Base-by-base conservation (phyloP, 1,284 basidiomycete species). In the Sparassis latifolia region DNA sequence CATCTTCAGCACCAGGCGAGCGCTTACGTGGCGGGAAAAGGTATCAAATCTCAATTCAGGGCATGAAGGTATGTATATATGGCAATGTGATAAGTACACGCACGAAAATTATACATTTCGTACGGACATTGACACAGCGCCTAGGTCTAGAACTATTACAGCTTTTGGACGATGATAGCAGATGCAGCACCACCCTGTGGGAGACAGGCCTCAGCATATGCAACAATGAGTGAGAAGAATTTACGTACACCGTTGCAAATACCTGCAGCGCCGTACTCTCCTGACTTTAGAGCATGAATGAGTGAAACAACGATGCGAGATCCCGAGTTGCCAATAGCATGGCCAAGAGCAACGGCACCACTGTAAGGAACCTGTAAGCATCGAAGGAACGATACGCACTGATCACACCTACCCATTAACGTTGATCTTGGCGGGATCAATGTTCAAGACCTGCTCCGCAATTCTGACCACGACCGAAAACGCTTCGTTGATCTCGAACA, bases 401-500 rank as follows among this genome's bases (percentile, higher is more conserved):
- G 41, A 55, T 30, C 35, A 44, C 44, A 70, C 83, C 35, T 66
- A 92, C 82, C 94, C 95, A 64, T 92, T 84, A 53, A 91, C 78
- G 69, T 99, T 99, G 67, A 98, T 85, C 77, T 96, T 97, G 54
- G 81, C 79, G 33, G 88, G 80, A 65, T 92, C 86, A 55, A 99
- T 78, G 52, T 78, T 79, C 53, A 97, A 78, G 42, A 92, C 80
- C 73, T 96, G 90, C 73, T 98, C 93, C 2, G 92, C 91, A 48
- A 94, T 85, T 45, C 90, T 82, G 63, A 92, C 87, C 62, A 98
- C 96, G 35, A 92, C 91, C 0, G 94, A 95, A 78, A 99, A 99
- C 12, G 96, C 97, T 71, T 96, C 97, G 71, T 99, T 99, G 70
- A 99, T 84, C 71, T 99, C 97, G 66, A 93, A 99, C 49, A 90